Percentiles rank a stretch among this genome's conserved stretches.
Evolutionary conservation across 345 rosid genomes (phyloP).

Genomic region (Salix exigua): DNA sequence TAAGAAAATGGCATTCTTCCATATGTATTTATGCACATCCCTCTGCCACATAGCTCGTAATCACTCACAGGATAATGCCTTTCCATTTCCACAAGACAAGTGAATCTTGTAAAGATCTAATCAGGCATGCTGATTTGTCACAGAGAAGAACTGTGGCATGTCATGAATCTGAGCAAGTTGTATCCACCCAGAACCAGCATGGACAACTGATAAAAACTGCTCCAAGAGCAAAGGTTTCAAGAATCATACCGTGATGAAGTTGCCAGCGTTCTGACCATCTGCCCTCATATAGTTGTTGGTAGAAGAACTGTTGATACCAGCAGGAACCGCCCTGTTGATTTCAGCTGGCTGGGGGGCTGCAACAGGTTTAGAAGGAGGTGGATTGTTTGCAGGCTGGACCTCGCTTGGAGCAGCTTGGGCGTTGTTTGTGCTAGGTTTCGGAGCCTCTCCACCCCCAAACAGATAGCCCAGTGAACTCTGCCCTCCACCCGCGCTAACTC

Average conservation of each 20-base stretch:
- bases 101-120: neutral
- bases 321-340: conserved; percentile 53
- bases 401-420: conserved; percentile 35
- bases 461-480: conserved; percentile 86
- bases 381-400: conserved; percentile 22
- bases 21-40: neutral
- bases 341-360: conserved; percentile 43
- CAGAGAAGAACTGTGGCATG: neutral
- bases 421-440: conserved; percentile 45
- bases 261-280: conserved; percentile 82
- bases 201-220: neutral
- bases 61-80: neutral
- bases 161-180: neutral
- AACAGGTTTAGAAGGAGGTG: conserved; percentile 39
- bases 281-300: conserved; percentile 70
- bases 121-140: neutral
- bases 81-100: neutral
- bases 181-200: neutral
- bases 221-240: neutral
- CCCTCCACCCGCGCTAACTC: conserved; percentile 78
- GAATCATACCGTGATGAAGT: conserved; percentile 63
- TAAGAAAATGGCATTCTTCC: neutral
- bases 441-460: conserved; percentile 69
- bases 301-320: conserved; percentile 56
- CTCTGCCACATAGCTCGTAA: neutral